Conservation (phyloP, 2,329 filamentous ascomycete genomes). For the Clonostachys byssicola region DNA sequence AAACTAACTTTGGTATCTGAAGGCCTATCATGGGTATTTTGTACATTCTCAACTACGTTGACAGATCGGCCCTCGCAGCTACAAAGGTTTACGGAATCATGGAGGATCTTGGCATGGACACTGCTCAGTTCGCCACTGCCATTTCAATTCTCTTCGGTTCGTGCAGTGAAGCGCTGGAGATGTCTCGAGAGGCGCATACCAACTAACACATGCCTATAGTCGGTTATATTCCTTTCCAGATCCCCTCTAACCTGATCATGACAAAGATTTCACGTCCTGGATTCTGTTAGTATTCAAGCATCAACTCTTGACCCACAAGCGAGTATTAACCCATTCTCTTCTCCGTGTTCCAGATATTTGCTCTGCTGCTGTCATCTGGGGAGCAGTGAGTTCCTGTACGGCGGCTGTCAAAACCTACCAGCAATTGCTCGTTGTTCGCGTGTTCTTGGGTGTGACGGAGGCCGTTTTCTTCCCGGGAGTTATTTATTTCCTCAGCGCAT, state of each 20-base stretch:
- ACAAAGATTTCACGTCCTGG: constrained; percentile 39
- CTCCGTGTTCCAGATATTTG: constrained; percentile 12
- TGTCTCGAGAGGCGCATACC: not conserved
- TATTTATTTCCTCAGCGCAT: constrained; percentile 32
- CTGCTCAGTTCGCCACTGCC: constrained; percentile 26
- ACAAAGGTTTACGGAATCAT: constrained; percentile 33
- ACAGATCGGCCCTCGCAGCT: constrained; percentile 27
- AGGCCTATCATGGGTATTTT: constrained; percentile 19
- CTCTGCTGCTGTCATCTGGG: constrained; percentile 32
- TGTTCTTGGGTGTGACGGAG: constrained; percentile 27
- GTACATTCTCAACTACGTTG: constrained; percentile 33
- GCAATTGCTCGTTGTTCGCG: constrained; percentile 23
- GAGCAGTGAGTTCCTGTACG: constrained; percentile 32
- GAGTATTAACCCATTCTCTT: not conserved
- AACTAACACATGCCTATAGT: constrained; percentile 13
- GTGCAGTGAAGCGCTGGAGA: not conserved
- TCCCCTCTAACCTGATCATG: constrained; percentile 41
- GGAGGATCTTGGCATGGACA: constrained; percentile 27
- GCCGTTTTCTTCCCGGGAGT: constrained; percentile 31
- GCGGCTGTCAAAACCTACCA: constrained; percentile 24
- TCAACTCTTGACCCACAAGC: not conserved
- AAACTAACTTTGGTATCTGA: constrained; percentile 4
- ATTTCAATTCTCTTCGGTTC: constrained; percentile 33
- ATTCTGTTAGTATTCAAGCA: constrained; percentile 27
- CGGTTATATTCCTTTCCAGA: constrained; percentile 40